Evolutionary conservation across 1,284 basidiomycete genomes (phyloP), one percentile per base, ranked within the genome.

Genomic region (Austropuccinia psidii): DNA sequence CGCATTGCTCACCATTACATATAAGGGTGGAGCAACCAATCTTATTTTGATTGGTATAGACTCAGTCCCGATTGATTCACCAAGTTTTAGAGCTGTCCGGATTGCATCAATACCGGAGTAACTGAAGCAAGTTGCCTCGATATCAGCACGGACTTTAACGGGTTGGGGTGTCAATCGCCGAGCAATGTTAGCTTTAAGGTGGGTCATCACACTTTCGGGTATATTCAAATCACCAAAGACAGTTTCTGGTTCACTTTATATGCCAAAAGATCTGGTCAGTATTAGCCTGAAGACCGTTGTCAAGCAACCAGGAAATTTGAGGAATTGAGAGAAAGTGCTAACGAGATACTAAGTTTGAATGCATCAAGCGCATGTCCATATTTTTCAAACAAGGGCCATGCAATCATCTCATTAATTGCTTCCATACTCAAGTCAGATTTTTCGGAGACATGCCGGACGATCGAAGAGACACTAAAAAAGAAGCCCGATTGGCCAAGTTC

Each of bases 81-180:
- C 95, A 2, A 90, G 90, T 65, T 87, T 85, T 54, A 98, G 85
- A 0, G 96, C 95, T 70, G 88, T 88, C 83, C 93, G 93, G 82
- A 98, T 97, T 2, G 95, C 94, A 79, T 97, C 93, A 80, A 98
- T 98, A n/a, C 96, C 96, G 41, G 90, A 88, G 74, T 93, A 94
- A 5, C 90, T 90, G 82, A 97, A 99, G 83, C 95, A 98, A 49
- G 93, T 97, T 68, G 98, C 84, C 82, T 98, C 94, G 76, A 99
- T 90, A 83, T 99, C 96, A 24, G 96, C 93, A 79, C 95, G 92
- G 69, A 98, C 87, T 84, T 98, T 98, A 85, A 98, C 95, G 13
- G 96, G 94, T 82, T 99, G 96, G 15, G 95, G 96, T 1, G 95
- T 98, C 73, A 98, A 85, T 52, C 96, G 88, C 66, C 94, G 89